A percentile compares a stretch with the other conserved stretches of the same genome.
These are phyloP conservation scores for Zygotorulaspora mrakii DNA, from an alignment of 1,139 yeast genomes.

Conservation along the genomic window DNA sequence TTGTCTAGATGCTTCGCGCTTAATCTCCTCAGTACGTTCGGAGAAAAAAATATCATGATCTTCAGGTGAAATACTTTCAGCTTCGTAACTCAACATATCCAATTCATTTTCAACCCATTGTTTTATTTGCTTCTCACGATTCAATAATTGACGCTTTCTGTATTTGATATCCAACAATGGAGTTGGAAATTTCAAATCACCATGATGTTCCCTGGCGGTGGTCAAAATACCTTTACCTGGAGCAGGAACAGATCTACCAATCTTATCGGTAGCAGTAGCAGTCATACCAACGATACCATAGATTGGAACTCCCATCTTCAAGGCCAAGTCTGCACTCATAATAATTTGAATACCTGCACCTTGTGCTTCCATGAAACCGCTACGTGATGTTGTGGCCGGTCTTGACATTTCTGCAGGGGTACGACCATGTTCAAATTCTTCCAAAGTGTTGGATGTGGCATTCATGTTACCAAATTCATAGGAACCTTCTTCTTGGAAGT, in stretches of 20 bases:
- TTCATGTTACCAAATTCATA: slow-evolving; percentile 98
- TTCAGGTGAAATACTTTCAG: slow-evolving; percentile 50
- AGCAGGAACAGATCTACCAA: slow-evolving; percentile 98
- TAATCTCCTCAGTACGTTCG: slow-evolving; percentile 85
- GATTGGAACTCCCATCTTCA: slow-evolving; percentile 98
- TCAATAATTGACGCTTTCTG: slow-evolving; percentile 86
- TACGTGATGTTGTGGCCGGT: slow-evolving; percentile 93
- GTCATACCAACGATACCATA: slow-evolving; percentile 92
- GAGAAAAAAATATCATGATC: slow-evolving; percentile 52
- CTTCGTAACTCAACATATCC: slow-evolving; percentile 66
- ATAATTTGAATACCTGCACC: slow-evolving; percentile 98
- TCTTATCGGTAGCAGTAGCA: slow-evolving; percentile 96
- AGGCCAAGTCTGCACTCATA: slow-evolving; percentile 91
- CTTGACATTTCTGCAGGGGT: slow-evolving; percentile 98
- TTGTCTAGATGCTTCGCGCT: slow-evolving; percentile 82
- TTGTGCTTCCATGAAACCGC: slow-evolving; percentile 99
- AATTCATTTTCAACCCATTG: slow-evolving; percentile 83
- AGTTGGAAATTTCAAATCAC: slow-evolving; percentile 74
- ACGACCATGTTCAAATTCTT: slow-evolving; percentile 92
- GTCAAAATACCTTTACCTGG: slow-evolving; percentile 99
- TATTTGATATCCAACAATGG: slow-evolving; percentile 85
- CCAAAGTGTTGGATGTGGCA: slow-evolving; percentile 86
- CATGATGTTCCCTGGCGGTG: slow-evolving; percentile 92
- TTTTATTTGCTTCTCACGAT: slow-evolving; percentile 74
- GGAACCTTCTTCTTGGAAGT: slow-evolving; percentile 98